A percentile compares a stretch with the other conserved stretches of the same genome.
Conservation (phyloP, 2,329 filamentous ascomycete genomes). For the Colletotrichum noveboracense region DNA sequence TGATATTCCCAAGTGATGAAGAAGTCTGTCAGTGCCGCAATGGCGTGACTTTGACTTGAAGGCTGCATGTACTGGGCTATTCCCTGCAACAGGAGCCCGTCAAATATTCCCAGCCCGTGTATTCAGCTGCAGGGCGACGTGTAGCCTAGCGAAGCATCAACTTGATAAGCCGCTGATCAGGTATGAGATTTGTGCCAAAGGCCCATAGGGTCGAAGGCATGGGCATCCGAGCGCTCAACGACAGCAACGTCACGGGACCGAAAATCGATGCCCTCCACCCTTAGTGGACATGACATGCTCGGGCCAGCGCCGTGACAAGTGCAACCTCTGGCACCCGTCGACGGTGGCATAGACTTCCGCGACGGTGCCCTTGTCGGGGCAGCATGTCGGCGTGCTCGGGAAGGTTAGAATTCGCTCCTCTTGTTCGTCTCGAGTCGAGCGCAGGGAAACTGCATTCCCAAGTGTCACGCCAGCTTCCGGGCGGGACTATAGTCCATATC, state of each 20-base stretch:
- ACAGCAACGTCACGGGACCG: not conserved
- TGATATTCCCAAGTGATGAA: not conserved
- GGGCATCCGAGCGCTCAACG: not conserved
- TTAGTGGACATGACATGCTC: not conserved
- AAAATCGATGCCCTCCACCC: not conserved
- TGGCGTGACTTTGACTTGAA: slow-evolving; percentile 11
- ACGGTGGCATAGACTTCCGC: not conserved
- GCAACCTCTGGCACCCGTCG: not conserved
- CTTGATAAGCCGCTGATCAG: not conserved
- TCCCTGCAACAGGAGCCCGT: slow-evolving; percentile 1
- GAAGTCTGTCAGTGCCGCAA: not conserved
- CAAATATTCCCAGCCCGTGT: not conserved
- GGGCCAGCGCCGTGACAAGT: not conserved
- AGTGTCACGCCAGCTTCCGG: not conserved
- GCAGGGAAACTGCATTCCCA: not conserved
- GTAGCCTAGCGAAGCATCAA: not conserved
- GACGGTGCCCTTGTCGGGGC: not conserved
- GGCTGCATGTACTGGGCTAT: slow-evolving; percentile 1
- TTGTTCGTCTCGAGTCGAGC: slow-evolving; percentile 8
- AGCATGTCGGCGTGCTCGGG: not conserved
- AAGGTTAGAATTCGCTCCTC: not conserved
- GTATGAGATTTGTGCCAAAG: not conserved
- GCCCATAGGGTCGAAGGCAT: not conserved
- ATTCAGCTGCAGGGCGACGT: not conserved
- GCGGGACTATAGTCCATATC: not conserved